Evolutionary conservation across 164 flowering plant genomes (phyloP).

Genomic region (Nelumbo lutea): DNA sequence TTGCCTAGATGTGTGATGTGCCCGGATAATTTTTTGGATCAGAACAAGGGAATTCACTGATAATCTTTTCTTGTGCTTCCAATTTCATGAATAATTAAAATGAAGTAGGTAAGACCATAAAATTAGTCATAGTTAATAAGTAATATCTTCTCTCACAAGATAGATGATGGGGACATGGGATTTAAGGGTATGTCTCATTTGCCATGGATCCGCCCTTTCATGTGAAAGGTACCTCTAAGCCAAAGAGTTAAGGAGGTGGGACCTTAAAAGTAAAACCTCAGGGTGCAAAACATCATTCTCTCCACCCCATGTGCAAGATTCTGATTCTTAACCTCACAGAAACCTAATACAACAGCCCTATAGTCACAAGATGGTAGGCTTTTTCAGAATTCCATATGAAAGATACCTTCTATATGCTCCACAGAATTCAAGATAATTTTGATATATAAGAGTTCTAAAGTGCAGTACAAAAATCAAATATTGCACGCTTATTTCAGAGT

Average conservation of each 20-base stretch:
- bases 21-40: too few species aligned
- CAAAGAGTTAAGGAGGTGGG: constrained; percentile 3
- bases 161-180: not conserved
- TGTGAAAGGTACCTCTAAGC: constrained; percentile 2
- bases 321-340: constrained; percentile 13
- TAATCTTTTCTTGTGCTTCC: too few species aligned
- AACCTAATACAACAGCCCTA: constrained; percentile 14
- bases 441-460: too few species aligned
- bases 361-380: constrained; percentile 4
- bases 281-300: constrained; percentile 15
- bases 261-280: not conserved
- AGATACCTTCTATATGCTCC: not conserved
- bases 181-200: not conserved
- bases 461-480: too few species aligned
- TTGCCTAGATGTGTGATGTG: too few species aligned
- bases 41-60: not conserved
- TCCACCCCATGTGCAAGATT: constrained; percentile 11
- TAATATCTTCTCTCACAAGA: too few species aligned
- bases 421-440: too few species aligned
- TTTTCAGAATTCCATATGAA: constrained; percentile 3
- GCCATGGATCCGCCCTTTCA: not conserved
- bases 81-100: too few species aligned
- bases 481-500: too few species aligned
- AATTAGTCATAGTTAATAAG: too few species aligned
- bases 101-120: too few species aligned